phyloP scores from a whole-genome alignment of 257 asterid genomes.

The Penstemon barbatus region DNA sequence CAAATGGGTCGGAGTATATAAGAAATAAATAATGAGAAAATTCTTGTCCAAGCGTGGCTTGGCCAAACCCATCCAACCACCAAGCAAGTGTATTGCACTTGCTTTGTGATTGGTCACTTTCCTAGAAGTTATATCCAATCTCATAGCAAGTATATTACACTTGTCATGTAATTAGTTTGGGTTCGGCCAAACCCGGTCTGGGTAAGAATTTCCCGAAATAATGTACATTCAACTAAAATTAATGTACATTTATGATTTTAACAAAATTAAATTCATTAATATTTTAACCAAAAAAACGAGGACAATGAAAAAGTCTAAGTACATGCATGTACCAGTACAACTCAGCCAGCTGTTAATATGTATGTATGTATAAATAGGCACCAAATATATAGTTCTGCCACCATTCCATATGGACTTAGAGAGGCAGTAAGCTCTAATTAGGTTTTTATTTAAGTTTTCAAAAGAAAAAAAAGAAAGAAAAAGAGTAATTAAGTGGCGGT shows the following conservation, averaged over 20 bases:
- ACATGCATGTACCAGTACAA: slow-evolving; percentile 15
- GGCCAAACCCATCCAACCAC: no score
- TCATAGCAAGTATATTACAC: no score
- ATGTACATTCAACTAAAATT: no score
- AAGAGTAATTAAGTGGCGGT: not conserved
- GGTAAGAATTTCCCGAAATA: no score
- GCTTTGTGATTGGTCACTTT: no score
- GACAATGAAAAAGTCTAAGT: not conserved
- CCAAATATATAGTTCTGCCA: not conserved
- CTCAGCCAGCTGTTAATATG: slow-evolving; percentile 34
- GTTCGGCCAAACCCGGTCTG: no score
- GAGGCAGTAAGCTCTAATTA: slow-evolving; percentile 18
- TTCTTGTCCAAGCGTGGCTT: no score
- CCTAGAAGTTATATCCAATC: no score
- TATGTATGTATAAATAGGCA: slow-evolving; percentile 37
- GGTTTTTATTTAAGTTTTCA: not conserved
- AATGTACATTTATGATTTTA: not conserved
- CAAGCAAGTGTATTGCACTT: no score
- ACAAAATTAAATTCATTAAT: not conserved
- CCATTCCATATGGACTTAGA: slow-evolving; percentile 20
- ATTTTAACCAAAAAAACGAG: not conserved
- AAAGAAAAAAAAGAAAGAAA: not conserved
- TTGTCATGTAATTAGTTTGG: no score
- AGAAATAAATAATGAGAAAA: no score
- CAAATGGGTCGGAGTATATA: no score